phyloP scores from a whole-genome alignment of 1,284 basidiomycete species.

The Puccinia polysora region DNA sequence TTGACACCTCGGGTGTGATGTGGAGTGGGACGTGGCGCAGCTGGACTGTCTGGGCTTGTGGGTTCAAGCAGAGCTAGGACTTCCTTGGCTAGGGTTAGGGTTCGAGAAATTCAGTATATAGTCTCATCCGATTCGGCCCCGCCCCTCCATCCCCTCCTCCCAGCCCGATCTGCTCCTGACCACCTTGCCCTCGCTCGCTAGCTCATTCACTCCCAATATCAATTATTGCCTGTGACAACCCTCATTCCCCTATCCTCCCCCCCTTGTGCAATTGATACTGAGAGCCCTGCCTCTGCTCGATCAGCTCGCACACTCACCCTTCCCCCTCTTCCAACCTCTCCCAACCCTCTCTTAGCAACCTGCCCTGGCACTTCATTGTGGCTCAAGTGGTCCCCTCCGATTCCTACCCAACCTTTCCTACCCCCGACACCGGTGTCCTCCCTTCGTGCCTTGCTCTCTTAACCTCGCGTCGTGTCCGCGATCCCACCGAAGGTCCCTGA shows the following conservation, averaged over 20 bases:
- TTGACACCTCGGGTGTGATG: no score
- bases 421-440: background rate
- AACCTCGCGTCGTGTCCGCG: background rate
- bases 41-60: no score
- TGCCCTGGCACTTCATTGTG: slow-evolving; percentile 43
- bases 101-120: background rate
- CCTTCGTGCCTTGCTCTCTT: background rate
- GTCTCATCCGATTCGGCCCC: background rate
- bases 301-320: background rate
- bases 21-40: no score
- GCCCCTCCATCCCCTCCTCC: background rate
- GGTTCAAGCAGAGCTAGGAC: no score
- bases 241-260: background rate
- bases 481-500: background rate
- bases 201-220: background rate
- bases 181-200: no score
- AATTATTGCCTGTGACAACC: background rate
- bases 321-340: background rate
- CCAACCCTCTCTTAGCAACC: background rate
- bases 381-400: slow-evolving; percentile 24
- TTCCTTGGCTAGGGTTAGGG: no score
- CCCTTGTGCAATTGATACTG: background rate
- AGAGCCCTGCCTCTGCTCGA: no score
- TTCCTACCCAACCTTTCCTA: background rate
- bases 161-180: no score